Evolutionary conservation across 768 basidiomycete genomes (phyloP).

Genomic region (Lyophyllum semitale): DNA sequence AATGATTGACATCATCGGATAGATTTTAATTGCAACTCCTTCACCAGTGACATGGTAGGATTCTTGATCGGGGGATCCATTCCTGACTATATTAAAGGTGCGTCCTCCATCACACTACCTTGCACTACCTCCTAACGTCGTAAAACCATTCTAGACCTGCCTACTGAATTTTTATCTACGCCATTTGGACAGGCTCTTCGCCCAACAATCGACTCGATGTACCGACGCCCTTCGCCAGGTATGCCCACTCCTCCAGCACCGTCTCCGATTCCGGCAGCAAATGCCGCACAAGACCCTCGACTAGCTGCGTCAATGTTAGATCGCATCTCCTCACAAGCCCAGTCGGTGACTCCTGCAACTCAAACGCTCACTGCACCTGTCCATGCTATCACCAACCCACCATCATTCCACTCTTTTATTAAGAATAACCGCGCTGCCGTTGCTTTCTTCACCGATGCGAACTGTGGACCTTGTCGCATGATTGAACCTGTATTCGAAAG

Average conservation of each 20-base stretch:
- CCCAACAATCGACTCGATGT: slow-evolving; percentile 93
- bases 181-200: slow-evolving; percentile 85
- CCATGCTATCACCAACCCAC: slow-evolving; percentile 71
- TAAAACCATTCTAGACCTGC: slow-evolving; percentile 55
- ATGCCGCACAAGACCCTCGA: slow-evolving; percentile 45
- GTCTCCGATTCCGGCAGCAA: slow-evolving; percentile 27
- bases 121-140: not conserved
- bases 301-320: slow-evolving; percentile 57
- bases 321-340: slow-evolving; percentile 54
- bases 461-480: slow-evolving; percentile 79
- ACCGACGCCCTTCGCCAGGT: slow-evolving; percentile 54
- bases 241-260: slow-evolving; percentile 33
- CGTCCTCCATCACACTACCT: slow-evolving; percentile 13
- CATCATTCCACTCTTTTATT: slow-evolving; percentile 71
- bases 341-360: slow-evolving; percentile 32
- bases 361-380: slow-evolving; percentile 61
- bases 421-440: slow-evolving; percentile 69
- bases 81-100: slow-evolving; percentile 81
- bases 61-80: slow-evolving; percentile 86
- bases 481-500: slow-evolving; percentile 85
- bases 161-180: slow-evolving; percentile 83
- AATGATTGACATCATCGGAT: not conserved
- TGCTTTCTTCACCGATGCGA: slow-evolving; percentile 78
- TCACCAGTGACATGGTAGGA: slow-evolving; percentile 85
- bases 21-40: slow-evolving; percentile 97